phyloP scores from a whole-genome alignment of 768 basidiomycete species.

The Lactifluus hygrophoroides region DNA sequence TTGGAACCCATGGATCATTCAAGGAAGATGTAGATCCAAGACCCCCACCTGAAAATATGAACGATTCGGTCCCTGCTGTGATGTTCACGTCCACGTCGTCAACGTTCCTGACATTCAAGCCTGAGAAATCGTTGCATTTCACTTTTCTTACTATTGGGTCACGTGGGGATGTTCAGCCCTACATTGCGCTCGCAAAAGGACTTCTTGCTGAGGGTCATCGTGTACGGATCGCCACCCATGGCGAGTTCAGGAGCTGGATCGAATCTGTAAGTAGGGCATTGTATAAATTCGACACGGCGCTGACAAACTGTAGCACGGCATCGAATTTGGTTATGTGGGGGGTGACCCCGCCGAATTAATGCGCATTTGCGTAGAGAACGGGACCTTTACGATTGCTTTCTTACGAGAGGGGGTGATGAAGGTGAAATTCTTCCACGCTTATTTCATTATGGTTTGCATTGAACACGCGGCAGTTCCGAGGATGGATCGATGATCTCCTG shows the following conservation, averaged over 20 bases:
- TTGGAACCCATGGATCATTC: constrained; percentile 45
- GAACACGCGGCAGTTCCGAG: constrained; percentile 62
- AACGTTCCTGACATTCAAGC: constrained; percentile 95
- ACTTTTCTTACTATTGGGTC: constrained; percentile 96
- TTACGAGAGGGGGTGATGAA: constrained; percentile 84
- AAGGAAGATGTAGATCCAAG: constrained; percentile 35
- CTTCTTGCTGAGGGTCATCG: constrained; percentile 83
- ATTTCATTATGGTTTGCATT: constrained; percentile 5
- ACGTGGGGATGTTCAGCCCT: constrained; percentile 95
- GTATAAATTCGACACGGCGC: neutral
- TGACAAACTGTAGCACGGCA: constrained; percentile 61
- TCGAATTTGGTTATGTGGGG: constrained; percentile 89
- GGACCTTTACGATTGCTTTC: constrained; percentile 93
- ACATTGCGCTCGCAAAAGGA: constrained; percentile 91
- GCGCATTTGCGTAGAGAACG: constrained; percentile 97
- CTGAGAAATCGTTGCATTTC: constrained; percentile 73
- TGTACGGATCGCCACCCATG: constrained; percentile 88
- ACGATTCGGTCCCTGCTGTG: constrained; percentile 53
- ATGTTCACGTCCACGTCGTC: constrained; percentile 97
- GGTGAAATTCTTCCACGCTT: constrained; percentile 33
- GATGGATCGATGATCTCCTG: constrained; percentile 94
- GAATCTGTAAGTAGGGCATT: constrained; percentile 58
- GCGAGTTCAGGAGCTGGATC: constrained; percentile 92
- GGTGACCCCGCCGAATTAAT: constrained; percentile 97
- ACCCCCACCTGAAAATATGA: constrained; percentile 39